These are phyloP conservation scores for Glycyrrhiza uralensis DNA, from an alignment of 306 rosid genomes.

Conservation along the genomic window DNA sequence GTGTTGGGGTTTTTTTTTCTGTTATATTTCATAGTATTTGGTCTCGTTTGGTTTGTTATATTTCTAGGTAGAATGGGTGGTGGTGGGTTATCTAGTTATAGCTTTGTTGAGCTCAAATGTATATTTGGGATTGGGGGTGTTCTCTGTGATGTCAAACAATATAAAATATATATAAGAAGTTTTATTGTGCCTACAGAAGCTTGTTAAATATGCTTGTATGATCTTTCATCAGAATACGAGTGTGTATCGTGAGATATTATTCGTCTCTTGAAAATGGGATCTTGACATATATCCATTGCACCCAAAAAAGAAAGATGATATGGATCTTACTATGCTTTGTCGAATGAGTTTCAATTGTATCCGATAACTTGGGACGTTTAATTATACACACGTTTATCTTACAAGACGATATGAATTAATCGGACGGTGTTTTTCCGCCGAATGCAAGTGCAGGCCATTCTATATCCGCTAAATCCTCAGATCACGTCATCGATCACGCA, in stretches of 20 bases:
- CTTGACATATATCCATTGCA: too few relatives aligned
- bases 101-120: slow-evolving; percentile 19
- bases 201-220: background rate
- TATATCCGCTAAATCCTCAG: too few relatives aligned
- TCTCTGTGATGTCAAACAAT: slow-evolving; percentile 25
- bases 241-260: background rate
- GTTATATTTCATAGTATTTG: slow-evolving; percentile 22
- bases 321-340: too few relatives aligned
- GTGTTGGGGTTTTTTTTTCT: slow-evolving; percentile 18
- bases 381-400: too few relatives aligned
- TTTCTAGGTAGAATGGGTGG: slow-evolving; percentile 32
- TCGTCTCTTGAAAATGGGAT: background rate
- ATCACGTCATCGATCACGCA: too few relatives aligned
- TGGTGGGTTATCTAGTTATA: slow-evolving; percentile 6
- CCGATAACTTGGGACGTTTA: too few relatives aligned
- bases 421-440: too few relatives aligned
- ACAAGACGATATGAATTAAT: too few relatives aligned
- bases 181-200: background rate
- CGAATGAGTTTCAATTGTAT: too few relatives aligned
- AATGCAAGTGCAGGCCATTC: background rate
- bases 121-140: slow-evolving; percentile 35
- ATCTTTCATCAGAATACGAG: background rate
- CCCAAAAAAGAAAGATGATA: too few relatives aligned
- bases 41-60: slow-evolving; percentile 27
- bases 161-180: slow-evolving; percentile 28